A percentile compares a stretch with the other conserved stretches of the same genome.
Evolutionary conservation across 2,329 filamentous ascomycete species (phyloP).

Genomic region (Penicillium sumatraense): DNA sequence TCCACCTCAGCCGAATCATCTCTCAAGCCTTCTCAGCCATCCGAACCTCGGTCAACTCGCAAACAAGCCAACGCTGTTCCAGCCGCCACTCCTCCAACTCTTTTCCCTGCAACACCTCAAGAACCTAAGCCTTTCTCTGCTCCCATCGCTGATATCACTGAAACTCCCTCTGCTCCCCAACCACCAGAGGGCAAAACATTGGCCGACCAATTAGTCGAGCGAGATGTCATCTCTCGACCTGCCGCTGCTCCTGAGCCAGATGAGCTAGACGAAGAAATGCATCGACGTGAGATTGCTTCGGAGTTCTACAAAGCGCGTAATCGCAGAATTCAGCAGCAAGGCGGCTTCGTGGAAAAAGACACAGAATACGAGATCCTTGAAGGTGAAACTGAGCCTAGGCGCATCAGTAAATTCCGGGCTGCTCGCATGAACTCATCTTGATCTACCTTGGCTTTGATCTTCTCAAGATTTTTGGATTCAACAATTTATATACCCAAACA

Average conservation of each 20-base stretch:
- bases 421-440: slow-evolving; percentile 47
- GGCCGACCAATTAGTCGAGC: slow-evolving; percentile 63
- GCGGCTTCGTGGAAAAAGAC: slow-evolving; percentile 78
- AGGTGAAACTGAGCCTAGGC: slow-evolving; percentile 64
- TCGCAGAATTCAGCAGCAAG: slow-evolving; percentile 78
- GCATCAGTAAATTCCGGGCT: slow-evolving; percentile 54
- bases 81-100: slow-evolving; percentile 31
- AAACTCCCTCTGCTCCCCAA: slow-evolving; percentile 29
- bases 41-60: slow-evolving; percentile 20
- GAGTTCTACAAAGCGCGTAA: slow-evolving; percentile 86
- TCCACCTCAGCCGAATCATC: slow-evolving; percentile 10
- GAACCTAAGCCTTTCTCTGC: slow-evolving; percentile 45
- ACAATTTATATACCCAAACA: slow-evolving; percentile 7
- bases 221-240: slow-evolving; percentile 41
- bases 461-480: not conserved
- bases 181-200: slow-evolving; percentile 57
- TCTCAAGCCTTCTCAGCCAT: slow-evolving; percentile 20
- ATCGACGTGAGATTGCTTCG: slow-evolving; percentile 76
- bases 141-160: slow-evolving; percentile 35
- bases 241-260: slow-evolving; percentile 56
- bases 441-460: not conserved
- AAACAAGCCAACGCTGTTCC: slow-evolving; percentile 27
- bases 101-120: slow-evolving; percentile 44
- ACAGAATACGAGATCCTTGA: slow-evolving; percentile 47
- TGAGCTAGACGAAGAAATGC: slow-evolving; percentile 72